Base-by-base conservation (phyloP, 768 basidiomycete genomes). In the Fistulinella prunicolor region DNA sequence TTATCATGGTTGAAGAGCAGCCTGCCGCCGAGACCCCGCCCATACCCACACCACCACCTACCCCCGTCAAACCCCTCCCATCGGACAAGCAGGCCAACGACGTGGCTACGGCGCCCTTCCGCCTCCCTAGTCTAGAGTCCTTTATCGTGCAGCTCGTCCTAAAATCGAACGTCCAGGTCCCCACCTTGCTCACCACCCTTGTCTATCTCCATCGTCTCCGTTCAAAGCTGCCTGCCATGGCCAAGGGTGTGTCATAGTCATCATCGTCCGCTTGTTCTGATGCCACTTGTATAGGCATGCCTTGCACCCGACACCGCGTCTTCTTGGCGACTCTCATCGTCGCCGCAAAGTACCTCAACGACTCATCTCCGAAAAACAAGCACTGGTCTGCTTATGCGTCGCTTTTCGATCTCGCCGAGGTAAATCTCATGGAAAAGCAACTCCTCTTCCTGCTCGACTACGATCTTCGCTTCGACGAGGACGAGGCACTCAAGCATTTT, bases 361-460 rank as follows among this genome's bases (percentile, higher is more conserved):
- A 94, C 69, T 87, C 88, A n/a, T 86, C 87, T 38, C 91, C 91
- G 3, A 95, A 94, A 78, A 99, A 97, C 73, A 78, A 79, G 65
- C 89, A 96, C 73, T 99, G 95, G 95, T 80, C 85, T 47, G 70
- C 71, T 40, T 90, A 93, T 65, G 86, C 84, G 16, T 72, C 74
- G 36, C 71, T 89, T 54, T 94, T 91, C 72, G 83, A 88, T 63
- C 70, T 82, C 42, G 68, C 73, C 10, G 89, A 91, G 72, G 83
- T 97, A 67, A 96, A 94, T 69, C 77, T 94, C 52, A 98, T 98
- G 95, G 95, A 99, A 73, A 89, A 85, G 71, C 93, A 99, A 70
- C 81, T 99, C 23, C 82, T 99, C 45, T 86, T 80, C 67, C 75
- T 98, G 49, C 83, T 99, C 58, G 89, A 95, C 71, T 94, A 89